Percentiles rank a stretch among this genome's conserved stretches.
Conservation (phyloP, 208 protist species). For the Acanthamoeba triangularis region DNA sequence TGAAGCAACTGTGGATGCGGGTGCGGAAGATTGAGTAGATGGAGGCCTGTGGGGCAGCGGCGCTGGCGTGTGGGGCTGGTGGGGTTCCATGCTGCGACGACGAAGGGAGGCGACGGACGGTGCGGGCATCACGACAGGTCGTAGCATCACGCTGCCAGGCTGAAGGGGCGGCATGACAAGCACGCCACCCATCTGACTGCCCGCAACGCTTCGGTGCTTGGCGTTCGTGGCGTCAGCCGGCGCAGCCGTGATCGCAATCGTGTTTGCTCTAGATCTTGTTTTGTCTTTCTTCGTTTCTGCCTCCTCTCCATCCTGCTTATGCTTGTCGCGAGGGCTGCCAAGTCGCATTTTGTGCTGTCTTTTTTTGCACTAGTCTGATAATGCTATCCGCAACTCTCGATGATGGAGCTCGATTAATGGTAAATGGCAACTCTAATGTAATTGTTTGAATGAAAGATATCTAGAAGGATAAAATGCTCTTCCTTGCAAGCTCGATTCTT, state of each 20-base stretch:
- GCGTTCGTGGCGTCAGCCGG: not conserved
- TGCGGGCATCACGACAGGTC: not conserved
- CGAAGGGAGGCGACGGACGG: not conserved
- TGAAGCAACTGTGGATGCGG: not conserved
- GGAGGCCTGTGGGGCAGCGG: not conserved
- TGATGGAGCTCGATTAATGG: not conserved
- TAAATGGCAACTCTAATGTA: too few species aligned
- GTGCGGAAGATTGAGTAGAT: too few species aligned
- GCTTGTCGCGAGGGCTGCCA: not conserved
- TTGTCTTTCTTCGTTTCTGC: not conserved
- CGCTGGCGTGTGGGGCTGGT: not conserved
- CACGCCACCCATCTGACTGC: constrained; percentile 40
- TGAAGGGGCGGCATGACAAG: constrained; percentile 37
- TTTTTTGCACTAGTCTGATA: not conserved
- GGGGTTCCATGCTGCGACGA: constrained; percentile 2
- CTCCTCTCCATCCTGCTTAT: not conserved
- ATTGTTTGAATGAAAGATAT: too few species aligned
- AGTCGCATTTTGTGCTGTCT: not conserved
- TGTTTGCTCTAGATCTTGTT: not conserved
- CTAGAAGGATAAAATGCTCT: too few species aligned
- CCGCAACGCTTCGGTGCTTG: not conserved
- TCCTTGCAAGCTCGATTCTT: too few species aligned
- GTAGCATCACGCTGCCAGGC: constrained; percentile 21
- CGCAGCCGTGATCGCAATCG: not conserved
- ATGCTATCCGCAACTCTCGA: not conserved